Evolutionary conservation across 1,284 basidiomycete genomes (phyloP).

Genomic region (Cryptococcus maquisensis): DNA sequence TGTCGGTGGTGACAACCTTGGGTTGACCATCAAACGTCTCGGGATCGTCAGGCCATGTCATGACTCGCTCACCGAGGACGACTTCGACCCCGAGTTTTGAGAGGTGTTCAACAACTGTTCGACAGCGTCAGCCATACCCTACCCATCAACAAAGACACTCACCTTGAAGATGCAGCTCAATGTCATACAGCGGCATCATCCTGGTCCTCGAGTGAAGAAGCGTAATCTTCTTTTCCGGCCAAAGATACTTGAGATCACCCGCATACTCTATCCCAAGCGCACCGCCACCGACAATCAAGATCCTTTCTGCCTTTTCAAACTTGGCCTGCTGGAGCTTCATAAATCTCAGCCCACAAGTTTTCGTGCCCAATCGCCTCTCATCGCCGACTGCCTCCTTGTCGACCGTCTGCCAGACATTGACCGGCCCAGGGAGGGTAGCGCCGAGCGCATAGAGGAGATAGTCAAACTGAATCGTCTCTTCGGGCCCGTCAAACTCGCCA

Average conservation of each 20-base stretch:
- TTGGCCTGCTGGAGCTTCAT: constrained; percentile 27
- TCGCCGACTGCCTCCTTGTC: constrained; percentile 15
- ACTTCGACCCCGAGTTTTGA: constrained; percentile 46
- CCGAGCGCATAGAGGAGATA: constrained; percentile 51
- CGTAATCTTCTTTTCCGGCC: constrained; percentile 49
- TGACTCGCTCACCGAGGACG: constrained; percentile 48
- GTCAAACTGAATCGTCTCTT: constrained; percentile 46
- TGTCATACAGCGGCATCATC: constrained; percentile 50
- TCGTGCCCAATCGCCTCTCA: constrained; percentile 29
- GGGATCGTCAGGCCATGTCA: constrained; percentile 38
- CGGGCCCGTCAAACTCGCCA: constrained; percentile 24
- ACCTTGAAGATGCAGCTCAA: constrained; percentile 47
- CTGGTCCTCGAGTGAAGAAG: constrained; percentile 51
- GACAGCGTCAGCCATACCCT: neutral
- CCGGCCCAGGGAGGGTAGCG: constrained; percentile 42
- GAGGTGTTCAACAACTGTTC: constrained; percentile 36
- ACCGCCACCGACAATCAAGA: constrained; percentile 52
- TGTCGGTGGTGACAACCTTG: constrained; percentile 55
- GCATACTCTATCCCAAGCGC: constrained; percentile 54
- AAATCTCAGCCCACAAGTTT: constrained; percentile 30
- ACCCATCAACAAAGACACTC: constrained; percentile 13
- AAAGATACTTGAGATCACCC: constrained; percentile 50
- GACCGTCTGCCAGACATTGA: constrained; percentile 40
- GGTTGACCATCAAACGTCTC: constrained; percentile 32
- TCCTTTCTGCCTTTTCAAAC: constrained; percentile 41